A percentile compares a stretch with the other conserved stretches of the same genome.
Evolutionary conservation across 2,329 filamentous ascomycete species (phyloP).

Genomic region (Trichoderma atroviride): DNA sequence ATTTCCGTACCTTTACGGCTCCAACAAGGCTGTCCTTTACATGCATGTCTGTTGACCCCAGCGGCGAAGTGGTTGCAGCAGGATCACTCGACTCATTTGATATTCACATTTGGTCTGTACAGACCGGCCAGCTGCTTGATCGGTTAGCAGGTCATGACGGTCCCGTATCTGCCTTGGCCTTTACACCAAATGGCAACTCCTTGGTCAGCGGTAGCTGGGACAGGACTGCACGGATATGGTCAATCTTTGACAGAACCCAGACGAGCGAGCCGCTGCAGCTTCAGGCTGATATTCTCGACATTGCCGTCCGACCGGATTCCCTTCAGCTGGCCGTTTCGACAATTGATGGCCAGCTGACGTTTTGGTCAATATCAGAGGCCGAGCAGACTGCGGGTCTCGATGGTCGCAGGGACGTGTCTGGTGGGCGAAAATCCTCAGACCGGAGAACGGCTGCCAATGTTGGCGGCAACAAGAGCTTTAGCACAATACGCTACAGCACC

Average conservation of each 20-base stretch:
- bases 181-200: constrained; percentile 81
- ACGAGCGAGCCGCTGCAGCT: constrained; percentile 93
- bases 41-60: constrained; percentile 93
- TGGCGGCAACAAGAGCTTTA: constrained; percentile 87
- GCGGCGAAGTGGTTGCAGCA: constrained; percentile 92
- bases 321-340: constrained; percentile 90
- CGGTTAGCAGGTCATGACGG: constrained; percentile 91
- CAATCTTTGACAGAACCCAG: constrained; percentile 89
- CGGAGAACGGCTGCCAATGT: constrained; percentile 89
- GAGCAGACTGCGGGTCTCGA: constrained; percentile 85
- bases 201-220: constrained; percentile 97
- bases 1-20: constrained; percentile 96
- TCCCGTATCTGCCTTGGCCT: constrained; percentile 84
- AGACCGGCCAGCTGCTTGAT: constrained; percentile 93
- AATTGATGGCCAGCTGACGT: constrained; percentile 88
- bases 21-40: constrained; percentile 90
- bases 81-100: constrained; percentile 96
- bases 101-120: constrained; percentile 97
- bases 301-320: constrained; percentile 87
- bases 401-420: constrained; percentile 87
- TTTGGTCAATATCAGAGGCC: constrained; percentile 90
- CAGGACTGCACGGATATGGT: constrained; percentile 93
- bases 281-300: constrained; percentile 84
- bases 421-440: constrained; percentile 85
- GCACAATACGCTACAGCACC: constrained; percentile 84